A percentile compares a stretch with the other conserved stretches of the same genome.
Conservation (phyloP, 345 rosid species). For the Eucalyptus marginata region DNA sequence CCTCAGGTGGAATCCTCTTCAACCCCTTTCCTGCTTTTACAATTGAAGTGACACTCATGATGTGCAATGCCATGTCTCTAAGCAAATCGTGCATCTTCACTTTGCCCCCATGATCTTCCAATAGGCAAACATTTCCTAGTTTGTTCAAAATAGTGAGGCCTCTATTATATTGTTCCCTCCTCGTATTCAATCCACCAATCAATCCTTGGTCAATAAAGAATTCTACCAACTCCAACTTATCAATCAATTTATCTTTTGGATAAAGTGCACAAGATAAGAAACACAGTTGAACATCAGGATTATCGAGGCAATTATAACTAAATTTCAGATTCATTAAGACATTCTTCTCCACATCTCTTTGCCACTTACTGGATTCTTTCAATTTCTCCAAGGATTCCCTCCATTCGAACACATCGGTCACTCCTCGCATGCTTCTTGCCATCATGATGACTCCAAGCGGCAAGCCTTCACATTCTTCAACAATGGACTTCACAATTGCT, state of each 20-base stretch:
- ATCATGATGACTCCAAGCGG: background rate
- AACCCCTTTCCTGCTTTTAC: fast-evolving
- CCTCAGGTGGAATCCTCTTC: fast-evolving
- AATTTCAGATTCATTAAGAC: background rate
- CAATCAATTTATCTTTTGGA: background rate
- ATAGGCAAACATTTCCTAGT: background rate
- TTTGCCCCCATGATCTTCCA: background rate
- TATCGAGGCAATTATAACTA: background rate
- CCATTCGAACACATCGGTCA: background rate
- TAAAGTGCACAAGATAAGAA: slow-evolving; percentile 14
- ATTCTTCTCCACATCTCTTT: background rate
- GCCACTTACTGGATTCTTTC: background rate
- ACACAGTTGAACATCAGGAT: background rate
- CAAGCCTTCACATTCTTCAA: background rate
- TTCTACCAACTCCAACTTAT: too few relatives aligned
- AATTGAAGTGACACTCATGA: too few relatives aligned
- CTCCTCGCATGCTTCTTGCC: slow-evolving; percentile 3
- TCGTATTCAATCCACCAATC: background rate
- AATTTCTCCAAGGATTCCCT: background rate
- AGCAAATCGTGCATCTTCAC: too few relatives aligned
- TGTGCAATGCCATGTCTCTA: too few relatives aligned
- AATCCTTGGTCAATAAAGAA: background rate
- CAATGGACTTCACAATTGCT: background rate
- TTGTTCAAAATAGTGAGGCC: slow-evolving; percentile 1
- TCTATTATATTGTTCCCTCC: background rate